Base-by-base conservation (phyloP, 208 protist species). In the Wallacemonas collosoma region DNA sequence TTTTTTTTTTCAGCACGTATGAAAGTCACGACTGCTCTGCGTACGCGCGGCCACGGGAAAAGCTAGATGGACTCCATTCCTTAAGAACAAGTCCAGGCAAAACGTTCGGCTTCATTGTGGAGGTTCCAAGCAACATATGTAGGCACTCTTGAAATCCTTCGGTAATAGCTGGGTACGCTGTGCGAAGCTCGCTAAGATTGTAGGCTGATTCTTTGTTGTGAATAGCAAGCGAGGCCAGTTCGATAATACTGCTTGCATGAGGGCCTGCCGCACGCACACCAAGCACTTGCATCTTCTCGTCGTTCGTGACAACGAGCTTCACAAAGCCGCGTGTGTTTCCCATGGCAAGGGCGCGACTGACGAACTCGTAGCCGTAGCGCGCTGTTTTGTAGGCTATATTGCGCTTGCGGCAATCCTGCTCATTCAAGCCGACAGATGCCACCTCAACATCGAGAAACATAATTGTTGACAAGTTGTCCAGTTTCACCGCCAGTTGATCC, bases 391-490 rank as follows among this genome's bases (percentile, higher is more conserved):
- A 95, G 5, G 81, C 80, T 58, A 97, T 89, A 51, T 86, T 87
- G 57, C 79, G 68, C 6, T 85, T 83, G 40, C 77, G 75, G 58
- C 91, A 95, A 65, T 94, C 82, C 72, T 93, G 86, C 71, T 97
- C 93, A 72, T 97, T 97, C 48, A 96, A 68, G 0, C 93, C 93
- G 3, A 96, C 91, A 9, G 88, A 81, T 1, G 93, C 90, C 3
- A 97, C 89, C 57, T 97, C 91, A 67, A 95, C 90, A 73, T 97
- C 91, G 3, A 97, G 80, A 73, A 97, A 97, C 91, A 97, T 95
- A 70, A 97, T 97, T 12, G 90, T 95, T 17, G 93, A 97, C 5
- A 97, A 71, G 51, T 97, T 97, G 73, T 96, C 89, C 1, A 96
- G 71, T 40, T 73, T 62, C 26, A 86, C 75, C 68, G 79, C 80